Base-by-base conservation (phyloP, 306 rosid species). In the Phaseolus lunatus region DNA sequence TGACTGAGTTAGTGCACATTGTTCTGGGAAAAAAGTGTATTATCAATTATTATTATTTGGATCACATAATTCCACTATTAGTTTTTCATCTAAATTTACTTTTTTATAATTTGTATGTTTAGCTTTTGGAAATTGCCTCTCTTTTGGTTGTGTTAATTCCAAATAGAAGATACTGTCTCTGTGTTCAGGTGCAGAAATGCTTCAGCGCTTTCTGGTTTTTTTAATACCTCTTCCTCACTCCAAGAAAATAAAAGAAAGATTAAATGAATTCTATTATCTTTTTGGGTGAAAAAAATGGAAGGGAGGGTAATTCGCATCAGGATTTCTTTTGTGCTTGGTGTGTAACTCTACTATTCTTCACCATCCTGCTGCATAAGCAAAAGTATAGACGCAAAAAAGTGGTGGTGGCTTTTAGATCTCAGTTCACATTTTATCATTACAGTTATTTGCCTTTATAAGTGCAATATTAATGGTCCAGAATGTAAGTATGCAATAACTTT, bases 401-500 rank as follows among this genome's bases (percentile, higher is more conserved):
- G 14, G 53, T 56, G 75, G 16, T 57, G 66, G 37, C 54, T 53
- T 67, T 71, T 75, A 48, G 47, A 73, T 84, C 67, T 41, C 78
- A 45, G 44, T 45, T 53, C 23, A n/a, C 49, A 48, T 5, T 67
- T 64, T 35, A 45, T 45, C 62, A 54, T 67, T 72, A 37, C 26
- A 39, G 70, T 68, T 47, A 15, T 81, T 59, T 68, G 8, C 75
- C 70, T 70, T 81, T 58, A 29, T 53, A 78, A 74, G 29, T 62
- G 69, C 79, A 29, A 62, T 56, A 78, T 65, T 78, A 70, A 47
- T 73, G 18, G 10, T 56, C 72, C 24, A 37, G 63, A 67, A 27
- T 66, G 67, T 68, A 56, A 77, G 76, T 27, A 65, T 82, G 54
- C 72, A 37, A 23, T 79, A 54, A 86, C 70, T 15, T 64, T 74